A percentile compares a stretch with the other conserved stretches of the same genome.
phyloP scores from a whole-genome alignment of 192 early-diverging fungal genomes.

The Entomortierella chlamydospora region DNA sequence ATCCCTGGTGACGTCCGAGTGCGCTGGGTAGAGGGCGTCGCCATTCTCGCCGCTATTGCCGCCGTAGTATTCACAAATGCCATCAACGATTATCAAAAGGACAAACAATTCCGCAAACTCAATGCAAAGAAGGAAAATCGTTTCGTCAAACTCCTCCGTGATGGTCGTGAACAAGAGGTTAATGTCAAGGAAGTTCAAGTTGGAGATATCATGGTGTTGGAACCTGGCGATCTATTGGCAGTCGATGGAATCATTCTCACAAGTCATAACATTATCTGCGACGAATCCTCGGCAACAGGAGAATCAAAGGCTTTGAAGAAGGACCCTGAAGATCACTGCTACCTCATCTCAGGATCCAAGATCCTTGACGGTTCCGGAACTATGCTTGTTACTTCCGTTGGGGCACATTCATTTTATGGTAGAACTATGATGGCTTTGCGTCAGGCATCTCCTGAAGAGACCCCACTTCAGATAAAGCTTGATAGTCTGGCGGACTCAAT shows the following conservation, averaged over 20 bases:
- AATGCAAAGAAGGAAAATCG: constrained; percentile 88
- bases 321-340: constrained; percentile 73
- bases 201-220: constrained; percentile 88
- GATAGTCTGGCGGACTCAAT: constrained; percentile 90
- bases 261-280: constrained; percentile 83
- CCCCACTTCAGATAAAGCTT: constrained; percentile 94
- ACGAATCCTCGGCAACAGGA: constrained; percentile 92
- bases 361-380: constrained; percentile 87
- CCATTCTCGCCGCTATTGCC: constrained; percentile 84
- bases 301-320: constrained; percentile 90
- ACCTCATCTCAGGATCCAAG: constrained; percentile 92
- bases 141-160: constrained; percentile 76
- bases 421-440: constrained; percentile 89
- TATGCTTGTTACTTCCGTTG: constrained; percentile 88
- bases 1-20: constrained; percentile 75
- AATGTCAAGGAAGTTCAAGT: constrained; percentile 85
- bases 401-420: constrained; percentile 84
- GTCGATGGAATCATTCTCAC: constrained; percentile 89
- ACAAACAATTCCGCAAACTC: constrained; percentile 85
- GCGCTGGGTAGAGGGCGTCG: constrained; percentile 81
- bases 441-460: constrained; percentile 74
- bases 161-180: constrained; percentile 78
- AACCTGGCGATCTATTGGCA: constrained; percentile 90
- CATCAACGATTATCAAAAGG: constrained; percentile 91
- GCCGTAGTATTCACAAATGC: constrained; percentile 93